Evolutionary conservation across 1,139 yeast species (phyloP).

Genomic region (Yamadazyma spencermartinsiae): DNA sequence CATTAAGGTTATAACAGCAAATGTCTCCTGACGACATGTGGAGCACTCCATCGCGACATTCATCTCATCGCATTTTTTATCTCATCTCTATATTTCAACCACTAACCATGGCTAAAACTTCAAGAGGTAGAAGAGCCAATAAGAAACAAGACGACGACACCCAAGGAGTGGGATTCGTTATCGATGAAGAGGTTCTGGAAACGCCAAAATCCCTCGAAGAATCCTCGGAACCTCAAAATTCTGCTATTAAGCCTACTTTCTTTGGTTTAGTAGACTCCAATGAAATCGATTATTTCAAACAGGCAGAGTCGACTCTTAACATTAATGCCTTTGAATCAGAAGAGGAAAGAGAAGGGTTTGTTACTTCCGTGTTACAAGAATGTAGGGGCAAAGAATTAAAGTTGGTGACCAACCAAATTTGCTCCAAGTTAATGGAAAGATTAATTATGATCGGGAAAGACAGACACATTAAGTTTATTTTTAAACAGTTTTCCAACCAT

Average conservation of each 20-base stretch:
- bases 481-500: constrained; percentile 67
- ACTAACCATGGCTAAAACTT: constrained; percentile 20
- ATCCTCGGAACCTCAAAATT: constrained; percentile 4
- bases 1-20: no score
- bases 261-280: constrained; percentile 83
- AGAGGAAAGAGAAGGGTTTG: constrained; percentile 75
- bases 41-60: not conserved
- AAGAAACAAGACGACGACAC: constrained; percentile 25
- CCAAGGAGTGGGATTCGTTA: constrained; percentile 15
- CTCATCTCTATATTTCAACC: not conserved
- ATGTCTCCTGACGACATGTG: not conserved
- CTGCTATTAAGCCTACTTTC: constrained; percentile 40
- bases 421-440: constrained; percentile 90
- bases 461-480: constrained; percentile 62
- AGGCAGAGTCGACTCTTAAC: constrained; percentile 84
- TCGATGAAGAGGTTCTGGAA: constrained; percentile 14
- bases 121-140: constrained; percentile 71
- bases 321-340: constrained; percentile 73
- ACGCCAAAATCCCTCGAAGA: constrained; percentile 7
- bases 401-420: constrained; percentile 89
- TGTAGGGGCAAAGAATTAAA: constrained; percentile 88
- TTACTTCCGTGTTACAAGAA: constrained; percentile 79
- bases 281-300: constrained; percentile 88
- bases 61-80: not conserved
- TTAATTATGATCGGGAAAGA: constrained; percentile 68